phyloP scores from a whole-genome alignment of 768 basidiomycete genomes.

The Crucibulum laeve region DNA sequence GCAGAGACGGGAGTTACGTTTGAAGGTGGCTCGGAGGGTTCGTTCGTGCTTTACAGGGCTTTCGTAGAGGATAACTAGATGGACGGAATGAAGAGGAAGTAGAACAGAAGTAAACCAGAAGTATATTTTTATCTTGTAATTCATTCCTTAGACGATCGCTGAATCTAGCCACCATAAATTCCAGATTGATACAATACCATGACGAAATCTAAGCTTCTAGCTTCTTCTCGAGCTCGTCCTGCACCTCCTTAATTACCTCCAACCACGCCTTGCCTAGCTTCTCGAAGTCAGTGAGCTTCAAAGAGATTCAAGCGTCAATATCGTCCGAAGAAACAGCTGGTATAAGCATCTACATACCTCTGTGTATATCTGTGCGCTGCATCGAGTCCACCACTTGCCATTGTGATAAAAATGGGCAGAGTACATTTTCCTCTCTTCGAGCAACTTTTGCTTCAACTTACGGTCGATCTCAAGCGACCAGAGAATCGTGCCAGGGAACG shows the following conservation, averaged over 20 bases:
- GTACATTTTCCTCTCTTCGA: constrained; percentile 24
- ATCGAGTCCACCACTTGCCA: constrained; percentile 33
- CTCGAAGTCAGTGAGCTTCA: constrained; percentile 38
- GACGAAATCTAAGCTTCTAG: not conserved
- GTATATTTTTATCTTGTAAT: not conserved
- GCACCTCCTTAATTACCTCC: constrained; percentile 27
- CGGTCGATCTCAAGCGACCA: constrained; percentile 13
- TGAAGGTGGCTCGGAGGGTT: constrained; percentile 24
- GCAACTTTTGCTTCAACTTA: constrained; percentile 21
- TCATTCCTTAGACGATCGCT: not conserved
- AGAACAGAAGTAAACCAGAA: not conserved
- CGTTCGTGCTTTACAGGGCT: constrained; percentile 62
- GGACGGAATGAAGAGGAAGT: not conserved
- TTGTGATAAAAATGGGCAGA: constrained; percentile 29
- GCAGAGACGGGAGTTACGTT: constrained; percentile 61
- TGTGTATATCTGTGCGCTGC: constrained; percentile 37
- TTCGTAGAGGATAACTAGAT: constrained; percentile 43
- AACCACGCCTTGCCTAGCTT: constrained; percentile 32
- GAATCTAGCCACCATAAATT: not conserved
- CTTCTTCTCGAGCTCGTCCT: constrained; percentile 16
- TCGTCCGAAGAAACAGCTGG: not conserved
- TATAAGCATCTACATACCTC: constrained; percentile 18
- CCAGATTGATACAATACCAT: not conserved
- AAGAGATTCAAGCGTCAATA: not conserved
- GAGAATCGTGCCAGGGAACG: constrained; percentile 20